A percentile compares a stretch with the other conserved stretches of the same genome.
Conservation (phyloP, 306 rosid genomes). For the Fragaria ananassa region DNA sequence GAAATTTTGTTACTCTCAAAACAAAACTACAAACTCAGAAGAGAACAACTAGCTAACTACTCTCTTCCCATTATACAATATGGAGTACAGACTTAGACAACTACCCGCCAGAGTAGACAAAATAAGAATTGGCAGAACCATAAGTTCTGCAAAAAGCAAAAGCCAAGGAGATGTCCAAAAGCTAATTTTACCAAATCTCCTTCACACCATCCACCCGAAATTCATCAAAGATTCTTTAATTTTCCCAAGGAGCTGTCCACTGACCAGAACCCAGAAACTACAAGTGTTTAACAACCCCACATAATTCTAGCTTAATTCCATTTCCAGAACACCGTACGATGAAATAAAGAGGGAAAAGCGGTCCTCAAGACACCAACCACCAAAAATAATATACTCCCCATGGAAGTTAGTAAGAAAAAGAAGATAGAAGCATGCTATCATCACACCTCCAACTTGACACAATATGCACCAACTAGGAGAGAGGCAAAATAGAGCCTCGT, state of each 20-base stretch:
- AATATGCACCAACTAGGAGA: neutral
- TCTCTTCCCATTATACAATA: neutral
- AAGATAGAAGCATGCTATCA: neutral
- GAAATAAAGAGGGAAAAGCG: neutral
- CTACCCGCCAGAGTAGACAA: neutral
- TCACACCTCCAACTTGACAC: neutral
- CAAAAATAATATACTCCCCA: neutral
- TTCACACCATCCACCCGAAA: neutral
- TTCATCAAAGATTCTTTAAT: neutral
- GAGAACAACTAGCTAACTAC: neutral
- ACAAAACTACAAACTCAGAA: neutral
- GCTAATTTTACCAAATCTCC: neutral
- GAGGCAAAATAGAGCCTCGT: neutral
- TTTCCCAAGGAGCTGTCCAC: neutral
- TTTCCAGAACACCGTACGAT: neutral
- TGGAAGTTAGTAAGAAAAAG: neutral
- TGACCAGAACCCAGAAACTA: neutral
- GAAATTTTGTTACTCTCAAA: neutral
- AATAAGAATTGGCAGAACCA: neutral
- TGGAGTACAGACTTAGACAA: neutral
- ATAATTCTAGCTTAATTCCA: neutral
- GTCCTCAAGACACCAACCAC: neutral
- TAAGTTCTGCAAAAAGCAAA: neutral
- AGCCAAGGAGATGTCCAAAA: neutral
- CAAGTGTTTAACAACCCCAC: neutral